Base-by-base conservation (phyloP, 768 basidiomycete species). In the Panaeolus cyanescens region DNA sequence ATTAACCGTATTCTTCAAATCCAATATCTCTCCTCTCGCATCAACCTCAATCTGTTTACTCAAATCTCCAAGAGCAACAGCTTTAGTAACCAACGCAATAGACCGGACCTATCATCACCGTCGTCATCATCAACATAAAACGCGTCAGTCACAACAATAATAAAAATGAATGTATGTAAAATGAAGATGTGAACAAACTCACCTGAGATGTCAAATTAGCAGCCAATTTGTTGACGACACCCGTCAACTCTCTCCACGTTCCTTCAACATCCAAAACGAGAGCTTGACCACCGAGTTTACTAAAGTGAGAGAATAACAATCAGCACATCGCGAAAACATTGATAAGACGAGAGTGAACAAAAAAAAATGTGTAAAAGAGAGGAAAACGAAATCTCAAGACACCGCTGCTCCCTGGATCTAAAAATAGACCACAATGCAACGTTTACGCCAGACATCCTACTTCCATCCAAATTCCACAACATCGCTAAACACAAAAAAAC, bases 1-100 rank as follows among this genome's bases (percentile, higher is more conserved):
- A 70, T 85, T 86, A 55, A 86, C 83, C 25, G 83, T 85, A 64
- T 83, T 83, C 71, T 83, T 93, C 71, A 94, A 78, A 72, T 93
- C 91, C 61, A 91, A 76, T 59, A 98, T 96, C 76, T 98, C 95
- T 19, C 95, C 95, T 25, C 88, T 83, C 10, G 89, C 91, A 68
- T 95, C 93, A 67, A 96, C 95, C 60, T 94, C 92, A 67, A 98
- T 96, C 71, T 92, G 93, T 73, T 92, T 92, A 55, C 86, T 89
- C 67, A 95, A 77, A 74, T 98, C 95, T 22, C 95, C 95, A 55
- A 90, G 77, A 0, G 95, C 95, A 71, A 97, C 95, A 4, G 95
- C 96, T 76, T 93, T 95, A 19, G 96, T 97, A 62, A 98, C 96
- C 62, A 88, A 86, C 5, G 94, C 92, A 61, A 95, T 95, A 54